Evolutionary conservation across 2,329 filamentous ascomycete species (phyloP).

Genomic region (Pseudogymnoascus sp.): DNA sequence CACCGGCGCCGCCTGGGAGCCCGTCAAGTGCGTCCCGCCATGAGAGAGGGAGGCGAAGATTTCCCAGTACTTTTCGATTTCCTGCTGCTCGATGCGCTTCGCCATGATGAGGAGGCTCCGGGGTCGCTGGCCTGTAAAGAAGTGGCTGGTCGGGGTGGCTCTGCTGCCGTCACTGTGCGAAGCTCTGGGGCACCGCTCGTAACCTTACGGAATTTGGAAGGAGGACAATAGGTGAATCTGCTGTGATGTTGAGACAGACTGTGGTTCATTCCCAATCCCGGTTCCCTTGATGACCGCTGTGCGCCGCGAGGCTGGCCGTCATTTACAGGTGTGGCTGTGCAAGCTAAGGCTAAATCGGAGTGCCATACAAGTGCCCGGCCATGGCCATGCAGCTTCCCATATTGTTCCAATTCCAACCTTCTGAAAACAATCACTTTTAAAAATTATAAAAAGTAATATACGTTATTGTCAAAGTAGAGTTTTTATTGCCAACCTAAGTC

Average conservation of each 20-base stretch:
- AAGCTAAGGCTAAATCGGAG: constrained; percentile 1
- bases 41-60: constrained; percentile 64
- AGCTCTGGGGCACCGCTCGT: not conserved
- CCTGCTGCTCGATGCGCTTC: constrained; percentile 62
- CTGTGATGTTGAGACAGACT: constrained; percentile 1
- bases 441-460: not conserved
- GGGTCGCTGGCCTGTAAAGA: not conserved
- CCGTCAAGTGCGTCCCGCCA: constrained; percentile 59
- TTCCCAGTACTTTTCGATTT: constrained; percentile 74
- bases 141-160: not conserved
- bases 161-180: not conserved
- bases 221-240: not conserved
- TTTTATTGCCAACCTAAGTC: not conserved
- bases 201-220: not conserved
- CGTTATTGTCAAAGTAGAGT: not conserved
- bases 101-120: constrained; percentile 25
- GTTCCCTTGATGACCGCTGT: not conserved
- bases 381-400: not conserved
- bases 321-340: constrained; percentile 6
- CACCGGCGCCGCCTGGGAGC: constrained; percentile 61
- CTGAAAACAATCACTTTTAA: not conserved
- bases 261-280: not conserved
- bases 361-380: not conserved
- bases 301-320: constrained; percentile 3
- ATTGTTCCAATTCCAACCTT: not conserved